phyloP scores from a whole-genome alignment of 2,329 filamentous ascomycete species.

The Ceratocystis cacaofunesta region DNA sequence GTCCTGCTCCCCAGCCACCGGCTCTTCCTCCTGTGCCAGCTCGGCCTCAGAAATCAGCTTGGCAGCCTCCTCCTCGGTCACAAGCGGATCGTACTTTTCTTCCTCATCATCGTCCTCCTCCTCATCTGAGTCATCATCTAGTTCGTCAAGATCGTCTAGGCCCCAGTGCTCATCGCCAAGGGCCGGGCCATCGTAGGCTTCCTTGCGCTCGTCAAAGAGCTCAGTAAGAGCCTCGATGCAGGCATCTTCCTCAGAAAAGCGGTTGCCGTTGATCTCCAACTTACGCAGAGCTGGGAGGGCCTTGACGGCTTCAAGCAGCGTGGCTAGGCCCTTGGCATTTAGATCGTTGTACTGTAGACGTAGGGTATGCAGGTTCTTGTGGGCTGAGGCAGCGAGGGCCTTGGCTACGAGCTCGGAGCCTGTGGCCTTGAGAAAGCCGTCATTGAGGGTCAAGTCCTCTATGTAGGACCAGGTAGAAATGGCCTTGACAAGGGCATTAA shows the following conservation, averaged over 20 bases:
- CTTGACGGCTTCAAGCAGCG: constrained; percentile 53
- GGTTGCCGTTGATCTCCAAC: constrained; percentile 92
- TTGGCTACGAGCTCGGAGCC: constrained; percentile 60
- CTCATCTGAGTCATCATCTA: constrained; percentile 58
- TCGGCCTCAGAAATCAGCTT: constrained; percentile 52
- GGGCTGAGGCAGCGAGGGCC: constrained; percentile 59
- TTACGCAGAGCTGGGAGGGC: constrained; percentile 63
- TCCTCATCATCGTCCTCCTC: constrained; percentile 56
- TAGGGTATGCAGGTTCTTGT: constrained; percentile 64
- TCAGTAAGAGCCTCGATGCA: constrained; percentile 53
- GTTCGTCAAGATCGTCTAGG: constrained; percentile 70
- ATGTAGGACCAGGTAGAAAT: constrained; percentile 60
- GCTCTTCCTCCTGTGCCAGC: constrained; percentile 57
- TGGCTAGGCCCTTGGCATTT: constrained; percentile 57
- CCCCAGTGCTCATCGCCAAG: constrained; percentile 71
- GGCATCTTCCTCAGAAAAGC: constrained; percentile 73
- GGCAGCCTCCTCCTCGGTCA: constrained; percentile 50
- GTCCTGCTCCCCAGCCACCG: constrained; percentile 55
- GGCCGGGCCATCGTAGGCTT: constrained; percentile 49
- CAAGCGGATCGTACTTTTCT: constrained; percentile 40
- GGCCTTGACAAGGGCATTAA: constrained; percentile 61
- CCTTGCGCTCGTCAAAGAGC: constrained; percentile 63
- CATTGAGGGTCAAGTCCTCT: constrained; percentile 72
- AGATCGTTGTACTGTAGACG: constrained; percentile 93
- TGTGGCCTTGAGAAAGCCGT: constrained; percentile 68